A percentile compares a stretch with the other conserved stretches of the same genome.
Conservation (phyloP, 2,329 filamentous ascomycete genomes). For the Epichloe coenophiala region DNA sequence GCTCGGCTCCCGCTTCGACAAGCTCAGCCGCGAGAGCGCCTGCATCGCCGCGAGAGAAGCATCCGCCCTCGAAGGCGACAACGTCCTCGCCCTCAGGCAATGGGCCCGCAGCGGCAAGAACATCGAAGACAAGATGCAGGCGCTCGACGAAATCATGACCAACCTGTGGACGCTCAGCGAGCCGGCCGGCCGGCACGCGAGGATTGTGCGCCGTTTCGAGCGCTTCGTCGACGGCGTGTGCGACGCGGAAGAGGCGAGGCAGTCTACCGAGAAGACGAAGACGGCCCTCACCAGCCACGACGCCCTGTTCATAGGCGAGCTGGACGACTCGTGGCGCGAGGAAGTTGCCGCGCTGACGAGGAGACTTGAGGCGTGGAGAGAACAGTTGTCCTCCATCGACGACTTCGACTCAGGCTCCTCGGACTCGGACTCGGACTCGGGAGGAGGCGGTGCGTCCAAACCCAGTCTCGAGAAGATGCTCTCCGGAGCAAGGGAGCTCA, state of each 20-base stretch:
- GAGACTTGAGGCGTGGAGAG: slow-evolving; percentile 40
- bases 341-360: slow-evolving; percentile 39
- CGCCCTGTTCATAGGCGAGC: slow-evolving; percentile 36
- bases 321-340: slow-evolving; percentile 45
- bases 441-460: slow-evolving; percentile 4
- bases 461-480: slow-evolving; percentile 35
- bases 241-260: slow-evolving; percentile 32
- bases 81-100: slow-evolving; percentile 35
- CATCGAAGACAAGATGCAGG: slow-evolving; percentile 43
- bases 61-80: slow-evolving; percentile 33
- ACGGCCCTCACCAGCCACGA: slow-evolving; percentile 12
- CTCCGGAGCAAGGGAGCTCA: slow-evolving; percentile 31
- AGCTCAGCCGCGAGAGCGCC: slow-evolving; percentile 20
- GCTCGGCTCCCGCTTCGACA: slow-evolving; percentile 32
- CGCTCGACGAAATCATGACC: slow-evolving; percentile 41
- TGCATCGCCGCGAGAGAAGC: slow-evolving; percentile 25
- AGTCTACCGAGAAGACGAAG: slow-evolving; percentile 19
- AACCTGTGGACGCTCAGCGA: slow-evolving; percentile 46
- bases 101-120: slow-evolving; percentile 29
- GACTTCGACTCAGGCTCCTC: slow-evolving; percentile 12
- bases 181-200: slow-evolving; percentile 39
- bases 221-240: slow-evolving; percentile 38
- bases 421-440: slow-evolving; percentile 2
- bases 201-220: slow-evolving; percentile 44
- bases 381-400: slow-evolving; percentile 31